Base-by-base conservation (phyloP, 2,329 filamentous ascomycete species). In the Beauveria brongniartii region DNA sequence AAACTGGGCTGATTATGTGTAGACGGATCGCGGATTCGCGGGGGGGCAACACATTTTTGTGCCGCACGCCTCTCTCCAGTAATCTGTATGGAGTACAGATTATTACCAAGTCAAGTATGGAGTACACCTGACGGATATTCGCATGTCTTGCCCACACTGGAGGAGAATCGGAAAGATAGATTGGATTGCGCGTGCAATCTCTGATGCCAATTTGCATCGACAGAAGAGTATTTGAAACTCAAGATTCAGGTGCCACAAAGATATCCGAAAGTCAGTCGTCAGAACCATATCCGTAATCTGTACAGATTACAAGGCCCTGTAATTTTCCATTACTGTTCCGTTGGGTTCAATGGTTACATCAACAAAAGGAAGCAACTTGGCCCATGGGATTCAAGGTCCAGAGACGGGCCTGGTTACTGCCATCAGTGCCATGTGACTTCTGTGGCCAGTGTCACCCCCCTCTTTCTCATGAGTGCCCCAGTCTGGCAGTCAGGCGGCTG, bases 311-410 rank as follows among this genome's bases (percentile, higher is more conserved):
- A 20, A 50, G 44, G 30, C 46, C 9, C 34, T 22, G 34, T 16
- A 8, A 37, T 22, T 22, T 43, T 44, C 18, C 30, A 52, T 51
- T 18, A 59, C 47, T 59, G n/a, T 43, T 52, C 22, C 8, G 47
- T 40, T 44, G 55, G 55, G 47, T 20, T 47, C 55, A 52, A 59
- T 51, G 55, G 55, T 59, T 59, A 59, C 55, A 59, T 59, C 47
- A 59, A 52, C 37, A 37, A 30, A 43, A 16, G 47, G 26, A 43
- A 34, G 47, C 47, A 37, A 34, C 6, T 26, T 28, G 40, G 20
- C 20, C 28, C 40, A 12, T 16, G 34, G 34, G n/a, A 14, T 20
- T 34, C 12, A 20, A 40, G 30, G 18, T 47, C 26, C 2, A 46
- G 44, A 59, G 37, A 46, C 16, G 8, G 24, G 48, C 55, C 26